phyloP scores from a whole-genome alignment of 177 flowering plant species.

The Vitis hybrid region DNA sequence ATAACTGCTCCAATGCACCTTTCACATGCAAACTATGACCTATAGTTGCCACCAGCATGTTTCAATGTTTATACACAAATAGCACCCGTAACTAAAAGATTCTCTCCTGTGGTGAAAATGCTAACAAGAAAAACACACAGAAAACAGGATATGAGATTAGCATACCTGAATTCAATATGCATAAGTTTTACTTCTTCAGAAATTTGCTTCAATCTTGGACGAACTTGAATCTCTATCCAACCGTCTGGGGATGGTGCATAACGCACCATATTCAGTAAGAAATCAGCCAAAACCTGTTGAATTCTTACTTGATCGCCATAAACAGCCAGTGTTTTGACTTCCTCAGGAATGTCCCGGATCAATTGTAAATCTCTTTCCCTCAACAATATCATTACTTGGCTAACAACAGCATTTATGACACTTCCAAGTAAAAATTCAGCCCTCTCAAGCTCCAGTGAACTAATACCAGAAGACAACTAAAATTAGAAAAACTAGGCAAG shows the following conservation, averaged over 20 bases:
- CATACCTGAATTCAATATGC: slow-evolving; percentile 82
- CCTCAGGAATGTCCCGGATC: slow-evolving; percentile 90
- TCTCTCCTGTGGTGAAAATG: too few relatives aligned
- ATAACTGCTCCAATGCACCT: too few relatives aligned
- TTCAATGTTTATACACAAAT: too few relatives aligned
- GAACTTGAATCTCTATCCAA: slow-evolving; percentile 92
- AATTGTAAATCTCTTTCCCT: slow-evolving; percentile 81
- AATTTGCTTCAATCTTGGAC: slow-evolving; percentile 55
- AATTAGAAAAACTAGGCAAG: background rate
- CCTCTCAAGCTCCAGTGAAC: slow-evolving; percentile 80
- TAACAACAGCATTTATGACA: slow-evolving; percentile 90
- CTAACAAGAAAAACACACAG: background rate
- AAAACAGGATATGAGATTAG: background rate
- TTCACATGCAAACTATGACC: too few relatives aligned
- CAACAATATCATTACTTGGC: slow-evolving; percentile 85
- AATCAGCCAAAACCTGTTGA: slow-evolving; percentile 86
- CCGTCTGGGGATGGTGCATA: slow-evolving; percentile 85
- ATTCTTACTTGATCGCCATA: slow-evolving; percentile 86
- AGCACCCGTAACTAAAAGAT: too few relatives aligned
- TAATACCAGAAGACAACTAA: slow-evolving; percentile 24
- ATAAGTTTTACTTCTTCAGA: slow-evolving; percentile 43
- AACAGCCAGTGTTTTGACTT: slow-evolving; percentile 70
- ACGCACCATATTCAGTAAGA: slow-evolving; percentile 76
- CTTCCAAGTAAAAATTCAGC: slow-evolving; percentile 74
- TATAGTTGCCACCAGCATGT: too few relatives aligned